A percentile compares a stretch with the other conserved stretches of the same genome.
Evolutionary conservation across 2,329 filamentous ascomycete genomes (phyloP).

Genomic region (Aspergillus sp.): DNA sequence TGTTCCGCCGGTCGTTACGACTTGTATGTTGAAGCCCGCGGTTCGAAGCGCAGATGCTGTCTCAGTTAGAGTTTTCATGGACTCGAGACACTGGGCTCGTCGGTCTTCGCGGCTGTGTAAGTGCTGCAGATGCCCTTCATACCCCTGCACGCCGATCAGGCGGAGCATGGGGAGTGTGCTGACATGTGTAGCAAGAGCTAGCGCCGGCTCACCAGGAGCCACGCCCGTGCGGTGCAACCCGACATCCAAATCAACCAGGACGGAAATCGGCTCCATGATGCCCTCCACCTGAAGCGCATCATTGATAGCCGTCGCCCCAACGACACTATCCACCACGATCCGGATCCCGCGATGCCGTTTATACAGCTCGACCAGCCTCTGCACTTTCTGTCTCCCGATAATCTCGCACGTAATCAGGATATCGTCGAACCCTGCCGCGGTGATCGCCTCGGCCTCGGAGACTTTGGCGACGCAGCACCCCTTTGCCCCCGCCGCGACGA

Average conservation of each 20-base stretch:
- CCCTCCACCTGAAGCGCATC: conserved; percentile 38
- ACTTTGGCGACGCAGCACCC: conserved; percentile 59
- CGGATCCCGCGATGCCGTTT: conserved; percentile 43
- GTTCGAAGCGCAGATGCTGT: conserved; percentile 50
- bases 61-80: conserved; percentile 50
- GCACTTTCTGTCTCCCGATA: conserved; percentile 53
- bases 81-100: conserved; percentile 49
- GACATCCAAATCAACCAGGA: conserved; percentile 56
- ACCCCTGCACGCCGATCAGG: conserved; percentile 57
- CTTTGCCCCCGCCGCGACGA: conserved; percentile 53
- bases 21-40: conserved; percentile 51
- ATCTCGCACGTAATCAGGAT: conserved; percentile 59
- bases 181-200: conserved; percentile 47
- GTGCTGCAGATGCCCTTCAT: conserved; percentile 60
- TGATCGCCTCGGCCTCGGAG: conserved; percentile 52
- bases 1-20: conserved; percentile 59
- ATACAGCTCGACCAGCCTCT: conserved; percentile 51
- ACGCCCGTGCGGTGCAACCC: conserved; percentile 57
- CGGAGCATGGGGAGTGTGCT: conserved; percentile 42
- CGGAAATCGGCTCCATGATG: conserved; percentile 42
- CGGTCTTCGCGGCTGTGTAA: conserved; percentile 51
- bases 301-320: conserved; percentile 53
- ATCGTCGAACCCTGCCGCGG: conserved; percentile 52
- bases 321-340: conserved; percentile 55
- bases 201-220: conserved; percentile 46